Evolutionary conservation across 176 grass and related monocot species (phyloP), one percentile per base, ranked within the genome.

Genomic region (sorghum (Sorghum bicolor)): DNA sequence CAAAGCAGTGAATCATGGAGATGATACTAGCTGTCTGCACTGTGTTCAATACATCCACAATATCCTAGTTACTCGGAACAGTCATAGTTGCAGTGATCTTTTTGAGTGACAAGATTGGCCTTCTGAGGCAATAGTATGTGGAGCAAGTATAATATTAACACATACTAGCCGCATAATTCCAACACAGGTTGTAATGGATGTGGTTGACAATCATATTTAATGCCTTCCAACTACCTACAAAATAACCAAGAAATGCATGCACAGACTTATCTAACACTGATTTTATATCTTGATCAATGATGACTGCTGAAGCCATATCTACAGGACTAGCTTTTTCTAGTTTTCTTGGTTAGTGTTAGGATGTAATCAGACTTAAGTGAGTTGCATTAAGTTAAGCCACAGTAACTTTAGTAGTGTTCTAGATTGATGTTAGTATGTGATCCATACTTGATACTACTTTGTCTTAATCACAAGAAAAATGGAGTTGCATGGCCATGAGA

Each of bases 391-490:
- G 45, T 41, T 64, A 84, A 67, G 25, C 44, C 41, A 67, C 6
- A 11, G 16, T 60, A 77, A 8, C 40, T 29, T 39, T 33, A 31
- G 17, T 68, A 85, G 50, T 43, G 34, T 77, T 43, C 63, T 44
- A 10, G 20, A 57, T 10, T 2, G 31, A 41, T 19, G 29, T 32
- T 70, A 37, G 20, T 20, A 44, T 45, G 19, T 70, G 82, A 82
- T 67, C 45, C 15, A 44, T 62, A 79, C 13, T 3, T 75, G 29
- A 57, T n/a, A 30, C 60, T 64, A 57, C 32, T 25, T 10, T 26
- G 17, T 47, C 66, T 64, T 84, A 84, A 65, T 38, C 34, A 86
- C 17, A 40, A 79, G 34, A 5, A 70, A 64, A 52, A 67, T 76
- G 64, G 30, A 9, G 24, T 68, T 14, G 22, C 32, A 28, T 50